Evolutionary conservation across 768 basidiomycete genomes (phyloP).

Genomic region (Tylopilus sp.): DNA sequence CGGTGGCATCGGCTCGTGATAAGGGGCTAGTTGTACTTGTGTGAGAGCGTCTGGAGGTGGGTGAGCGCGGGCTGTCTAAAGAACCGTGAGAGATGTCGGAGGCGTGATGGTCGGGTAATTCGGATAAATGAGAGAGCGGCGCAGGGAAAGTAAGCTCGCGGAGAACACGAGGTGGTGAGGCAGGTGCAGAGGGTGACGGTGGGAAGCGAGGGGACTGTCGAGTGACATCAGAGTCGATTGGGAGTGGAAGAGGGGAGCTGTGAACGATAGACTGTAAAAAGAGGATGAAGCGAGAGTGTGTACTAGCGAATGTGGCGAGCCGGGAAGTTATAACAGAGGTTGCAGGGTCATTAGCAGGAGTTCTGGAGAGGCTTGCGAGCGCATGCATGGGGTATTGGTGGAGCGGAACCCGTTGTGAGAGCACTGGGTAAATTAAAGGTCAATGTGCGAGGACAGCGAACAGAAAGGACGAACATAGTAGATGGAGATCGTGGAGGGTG

Average conservation of each 20-base stretch:
- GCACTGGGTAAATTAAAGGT: conserved; percentile 38
- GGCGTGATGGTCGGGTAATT: conserved; percentile 12
- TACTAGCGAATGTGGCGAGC: conserved; percentile 49
- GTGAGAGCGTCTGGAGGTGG: conserved; percentile 4
- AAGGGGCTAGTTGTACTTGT: conserved; percentile 18
- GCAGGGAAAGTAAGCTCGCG: conserved; percentile 73
- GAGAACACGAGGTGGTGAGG: conserved; percentile 30
- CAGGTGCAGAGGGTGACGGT: conserved; percentile 8
- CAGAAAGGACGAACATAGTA: conserved; percentile 53
- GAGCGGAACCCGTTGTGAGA: conserved; percentile 60
- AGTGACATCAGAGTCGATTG: conserved; percentile 42
- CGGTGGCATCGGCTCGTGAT: conserved; percentile 15
- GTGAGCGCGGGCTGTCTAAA: conserved; percentile 2
- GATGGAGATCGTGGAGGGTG: conserved; percentile 55
- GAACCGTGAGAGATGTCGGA: conserved; percentile 8
- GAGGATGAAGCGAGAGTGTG: conserved; percentile 74
- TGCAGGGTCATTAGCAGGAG: conserved; percentile 29
- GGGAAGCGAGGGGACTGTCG: conserved; percentile 22
- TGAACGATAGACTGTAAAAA: conserved; percentile 71
- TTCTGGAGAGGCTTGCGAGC: conserved; percentile 46
- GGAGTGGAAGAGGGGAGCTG: conserved; percentile 48
- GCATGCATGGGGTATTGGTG: conserved; percentile 73
- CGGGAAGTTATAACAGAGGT: conserved; percentile 25
- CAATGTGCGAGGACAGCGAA: conserved; percentile 6
- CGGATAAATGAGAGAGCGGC: conserved; percentile 52